Evolutionary conservation across 441 rosid species (phyloP), one percentile per base, ranked within the genome.

Genomic region (Adansonia rubrostipa): DNA sequence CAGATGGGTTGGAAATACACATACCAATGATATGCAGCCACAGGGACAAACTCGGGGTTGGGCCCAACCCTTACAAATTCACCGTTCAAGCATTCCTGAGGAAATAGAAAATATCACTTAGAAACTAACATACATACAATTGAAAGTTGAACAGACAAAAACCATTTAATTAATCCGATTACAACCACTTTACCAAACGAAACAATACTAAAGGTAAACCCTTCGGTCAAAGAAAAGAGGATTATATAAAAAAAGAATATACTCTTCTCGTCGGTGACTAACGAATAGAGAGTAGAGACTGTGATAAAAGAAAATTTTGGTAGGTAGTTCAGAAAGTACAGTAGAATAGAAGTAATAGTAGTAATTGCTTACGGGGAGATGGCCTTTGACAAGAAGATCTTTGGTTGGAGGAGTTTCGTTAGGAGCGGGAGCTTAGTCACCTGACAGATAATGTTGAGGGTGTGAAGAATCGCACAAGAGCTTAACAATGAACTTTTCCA

Each of bases 61-160:
- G 99, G 98, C 72, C 98, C 99, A 50, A 95, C 93, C 78, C 98
- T 87, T n/a, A 95, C 93, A 82, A 93, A 92, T 81, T 92, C 97
- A 44, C 97, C 97, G 80, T 92, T 90, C 93, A 91, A 78, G 79
- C 98, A 92, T 9, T 92, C 95, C 98, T 93, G 79, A 44, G 70
- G 2, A 50, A 57, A 11, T 36, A 36, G 56, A 40, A 36, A 68
- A n/a, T 33, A 36, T 36, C 40, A 36, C 40, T 3, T 3, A 14
- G 48, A 1, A 48, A 24, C 15, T 17, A 60, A 45, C 54, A 22
- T 24, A 24, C 40, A 5, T n/a, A 7, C 9, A 22, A 51, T 36
- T 19, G 40, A 19, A 3, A n/a, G 11, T 9, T 66, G 62, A 71
- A 33, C 36, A 33, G 36, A 19, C 19, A 17, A 72, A 74, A 58